Conservation (phyloP, 208 protist genomes). For the Trypanosoma mega region DNA sequence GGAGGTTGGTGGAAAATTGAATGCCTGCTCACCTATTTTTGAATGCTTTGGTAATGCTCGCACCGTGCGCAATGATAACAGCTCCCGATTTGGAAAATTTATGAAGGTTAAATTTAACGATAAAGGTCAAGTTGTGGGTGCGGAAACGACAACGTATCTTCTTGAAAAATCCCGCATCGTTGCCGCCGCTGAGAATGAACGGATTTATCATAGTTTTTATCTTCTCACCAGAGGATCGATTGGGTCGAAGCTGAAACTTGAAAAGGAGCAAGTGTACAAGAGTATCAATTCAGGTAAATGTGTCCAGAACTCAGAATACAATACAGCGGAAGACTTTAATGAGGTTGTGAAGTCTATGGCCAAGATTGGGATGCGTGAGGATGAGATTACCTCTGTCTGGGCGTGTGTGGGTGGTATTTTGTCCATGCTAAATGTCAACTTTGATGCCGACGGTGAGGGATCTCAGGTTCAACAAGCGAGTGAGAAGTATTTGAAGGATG, state of each 20-base stretch:
- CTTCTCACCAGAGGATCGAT: conserved; percentile 42
- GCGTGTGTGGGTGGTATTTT: conserved; percentile 46
- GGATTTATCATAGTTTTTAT: conserved; percentile 92
- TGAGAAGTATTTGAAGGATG: conserved; percentile 19
- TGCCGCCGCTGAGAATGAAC: conserved; percentile 50
- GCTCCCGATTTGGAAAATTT: conserved; percentile 88
- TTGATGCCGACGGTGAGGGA: conserved; percentile 31
- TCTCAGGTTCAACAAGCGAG: conserved; percentile 7
- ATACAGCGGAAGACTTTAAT: conserved; percentile 31
- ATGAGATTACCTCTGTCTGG: conserved; percentile 42
- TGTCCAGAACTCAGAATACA: conserved; percentile 29
- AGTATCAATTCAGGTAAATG: conserved; percentile 30
- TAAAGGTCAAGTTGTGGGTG: conserved; percentile 43
- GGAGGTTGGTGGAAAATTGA: conserved; percentile 21
- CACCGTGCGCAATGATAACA: conserved; percentile 88
- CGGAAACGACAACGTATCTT: conserved; percentile 56
- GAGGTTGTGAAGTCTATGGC: conserved; percentile 37
- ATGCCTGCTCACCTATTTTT: conserved; percentile 74
- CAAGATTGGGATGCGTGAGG: conserved; percentile 44
- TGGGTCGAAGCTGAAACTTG: conserved; percentile 14
- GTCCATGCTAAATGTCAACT: conserved; percentile 72
- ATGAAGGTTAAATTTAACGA: conserved; percentile 61
- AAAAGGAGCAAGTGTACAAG: conserved; percentile 18
- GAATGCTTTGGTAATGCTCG: conserved; percentile 93
- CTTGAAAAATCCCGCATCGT: conserved; percentile 81